Base-by-base conservation (phyloP, 768 basidiomycete genomes). In the Naganishia randhawae region DNA sequence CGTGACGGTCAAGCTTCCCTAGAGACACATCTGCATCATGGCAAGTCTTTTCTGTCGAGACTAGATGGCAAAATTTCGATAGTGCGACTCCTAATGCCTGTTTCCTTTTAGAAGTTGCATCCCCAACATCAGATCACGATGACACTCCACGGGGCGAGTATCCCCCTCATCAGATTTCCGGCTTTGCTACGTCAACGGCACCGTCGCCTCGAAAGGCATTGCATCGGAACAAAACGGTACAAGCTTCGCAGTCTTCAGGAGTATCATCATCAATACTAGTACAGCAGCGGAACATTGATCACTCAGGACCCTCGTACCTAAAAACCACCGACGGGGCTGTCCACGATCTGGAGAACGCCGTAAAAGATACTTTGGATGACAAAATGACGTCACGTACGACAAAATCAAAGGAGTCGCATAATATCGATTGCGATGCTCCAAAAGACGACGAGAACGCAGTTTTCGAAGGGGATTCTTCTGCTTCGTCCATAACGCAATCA, bases 71-170 rank as follows among this genome's bases (percentile, higher is more conserved):
- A n/a, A n/a, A n/a, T n/a, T n/a, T n/a, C n/a, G n/a, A n/a, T n/a
- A n/a, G n/a, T n/a, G n/a, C 8, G 3, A 33, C 54, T 22, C 3
- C 37, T 11, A 2, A 32, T 9, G 35, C n/a, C 3, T 14, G 54
- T 55, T 55, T 55, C 33, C 33, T 22, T 1, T 17, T 35, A 3
- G 1, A 33, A 55, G 54, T 33, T 35, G 11, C 33, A 33, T 55
- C 54, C 16, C 54, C 54, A 3, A 55, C 54, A 22, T 55, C 54
- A 7, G 54, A 55, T 37, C 33, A 55, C 31, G 54, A 55, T 55
- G 54, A 31, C 5, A 55, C 54, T 17, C 54, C 54, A 22, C 54
- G 54, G 19, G 54, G 54, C 54, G 54, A 55, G 22, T 13, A 33
- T 33, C 54, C 54, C 4, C 54, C 54, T 55, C 54, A 55, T n/a